Conservation (phyloP, 2,329 filamentous ascomycete species). For the Fusarium temperatum region DNA sequence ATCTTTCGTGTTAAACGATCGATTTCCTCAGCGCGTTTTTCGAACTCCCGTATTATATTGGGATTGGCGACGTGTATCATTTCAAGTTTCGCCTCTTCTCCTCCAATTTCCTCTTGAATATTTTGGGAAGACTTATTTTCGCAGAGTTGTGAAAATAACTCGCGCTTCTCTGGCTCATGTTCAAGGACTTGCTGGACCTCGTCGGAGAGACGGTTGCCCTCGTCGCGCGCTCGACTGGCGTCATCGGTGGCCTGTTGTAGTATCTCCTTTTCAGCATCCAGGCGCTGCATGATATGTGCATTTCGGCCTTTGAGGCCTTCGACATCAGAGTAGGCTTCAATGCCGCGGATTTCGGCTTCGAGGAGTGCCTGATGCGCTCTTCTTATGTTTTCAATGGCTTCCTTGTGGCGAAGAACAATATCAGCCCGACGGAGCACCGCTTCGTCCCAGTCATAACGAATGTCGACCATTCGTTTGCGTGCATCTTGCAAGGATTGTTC, state of each 20-base stretch:
- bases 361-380: constrained; percentile 70
- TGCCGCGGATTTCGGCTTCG: constrained; percentile 73
- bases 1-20: constrained; percentile 67
- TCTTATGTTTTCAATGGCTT: constrained; percentile 70
- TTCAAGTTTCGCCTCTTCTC: constrained; percentile 78
- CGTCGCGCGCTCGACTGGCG: constrained; percentile 49
- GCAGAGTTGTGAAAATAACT: constrained; percentile 56
- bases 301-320: constrained; percentile 74
- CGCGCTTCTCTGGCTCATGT: constrained; percentile 50
- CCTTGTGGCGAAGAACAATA: constrained; percentile 61
- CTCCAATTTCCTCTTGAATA: constrained; percentile 77
- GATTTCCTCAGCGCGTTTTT: constrained; percentile 76
- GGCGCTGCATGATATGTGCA: constrained; percentile 61
- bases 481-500: constrained; percentile 47
- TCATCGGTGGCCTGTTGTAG: constrained; percentile 50
- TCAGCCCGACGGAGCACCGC: constrained; percentile 65
- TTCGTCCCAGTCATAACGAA: constrained; percentile 65
- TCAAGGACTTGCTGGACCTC: constrained; percentile 53
- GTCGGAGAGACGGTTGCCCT: constrained; percentile 43
- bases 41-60: constrained; percentile 79
- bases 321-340: constrained; percentile 87
- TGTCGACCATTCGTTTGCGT: constrained; percentile 53
- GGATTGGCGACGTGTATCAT: constrained; percentile 82
- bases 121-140: constrained; percentile 66
- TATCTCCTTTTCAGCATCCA: constrained; percentile 57